phyloP scores from a whole-genome alignment of 176 grass and related monocot species.

The Cenchrus fungigraminus region DNA sequence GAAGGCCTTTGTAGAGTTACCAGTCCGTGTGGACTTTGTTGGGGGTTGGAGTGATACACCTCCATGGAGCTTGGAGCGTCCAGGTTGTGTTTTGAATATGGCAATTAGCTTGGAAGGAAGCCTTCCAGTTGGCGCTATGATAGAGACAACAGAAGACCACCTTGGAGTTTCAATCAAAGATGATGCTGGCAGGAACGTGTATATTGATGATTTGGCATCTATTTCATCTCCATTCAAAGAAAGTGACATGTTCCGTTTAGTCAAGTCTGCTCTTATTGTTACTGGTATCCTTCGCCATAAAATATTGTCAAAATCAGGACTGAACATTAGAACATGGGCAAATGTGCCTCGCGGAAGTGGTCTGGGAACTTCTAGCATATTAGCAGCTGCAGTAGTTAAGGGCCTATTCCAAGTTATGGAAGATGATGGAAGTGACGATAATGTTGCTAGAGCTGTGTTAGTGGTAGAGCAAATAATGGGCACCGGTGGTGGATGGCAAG shows the following conservation, averaged over 20 bases:
- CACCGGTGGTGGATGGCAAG: slow-evolving; percentile 95
- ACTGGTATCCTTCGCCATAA: slow-evolving; percentile 56
- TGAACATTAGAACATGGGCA: slow-evolving; percentile 77
- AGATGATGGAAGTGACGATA: slow-evolving; percentile 64
- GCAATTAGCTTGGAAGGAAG: slow-evolving; percentile 78
- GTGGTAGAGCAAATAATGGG: slow-evolving; percentile 94
- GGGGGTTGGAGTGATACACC: slow-evolving; percentile 99
- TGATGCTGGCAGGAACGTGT: slow-evolving; percentile 60
- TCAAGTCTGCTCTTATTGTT: slow-evolving; percentile 84
- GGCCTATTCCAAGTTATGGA: slow-evolving; percentile 78
- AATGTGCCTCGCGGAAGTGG: slow-evolving; percentile 91
- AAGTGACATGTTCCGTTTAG: slow-evolving; percentile 75
- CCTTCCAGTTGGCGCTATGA: slow-evolving; percentile 65
- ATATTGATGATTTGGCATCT: slow-evolving; percentile 54
- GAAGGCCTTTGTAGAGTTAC: slow-evolving; percentile 71
- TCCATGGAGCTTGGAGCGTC: slow-evolving; percentile 93
- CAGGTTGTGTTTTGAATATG: slow-evolving; percentile 98
- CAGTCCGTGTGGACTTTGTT: slow-evolving; percentile 88
- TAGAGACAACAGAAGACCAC: slow-evolving; percentile 63
- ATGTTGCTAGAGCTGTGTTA: slow-evolving; percentile 80
- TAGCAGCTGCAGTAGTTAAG: slow-evolving; percentile 84
- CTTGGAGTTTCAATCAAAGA: slow-evolving; percentile 68
- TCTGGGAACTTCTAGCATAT: slow-evolving; percentile 92
- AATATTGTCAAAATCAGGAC: slow-evolving; percentile 56
- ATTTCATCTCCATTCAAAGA: slow-evolving; percentile 68